These are phyloP conservation scores for Solanum lycopersicoides DNA, from an alignment of 257 asterid species.

Conservation along the genomic window DNA sequence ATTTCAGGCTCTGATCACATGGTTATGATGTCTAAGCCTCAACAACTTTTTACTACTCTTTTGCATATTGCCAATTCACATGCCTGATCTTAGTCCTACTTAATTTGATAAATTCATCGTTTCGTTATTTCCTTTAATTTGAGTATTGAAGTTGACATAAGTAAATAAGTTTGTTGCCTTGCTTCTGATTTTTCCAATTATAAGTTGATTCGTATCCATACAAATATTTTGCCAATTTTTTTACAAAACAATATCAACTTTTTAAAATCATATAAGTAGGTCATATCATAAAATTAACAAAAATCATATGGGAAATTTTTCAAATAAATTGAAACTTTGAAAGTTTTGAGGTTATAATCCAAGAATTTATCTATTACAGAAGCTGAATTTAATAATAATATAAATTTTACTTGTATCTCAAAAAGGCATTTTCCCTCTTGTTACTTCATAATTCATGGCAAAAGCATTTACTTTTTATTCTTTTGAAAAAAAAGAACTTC, in stretches of 20 bases:
- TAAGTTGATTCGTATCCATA: neutral
- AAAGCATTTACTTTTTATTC: too few species aligned
- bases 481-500: too few species aligned
- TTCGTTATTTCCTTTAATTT: neutral
- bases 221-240: too few species aligned
- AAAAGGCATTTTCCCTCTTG: too few species aligned
- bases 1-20: constrained; percentile 22
- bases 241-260: neutral
- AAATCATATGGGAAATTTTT: neutral
- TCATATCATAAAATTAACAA: neutral
- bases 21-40: constrained; percentile 27
- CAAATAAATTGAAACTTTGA: neutral
- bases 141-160: neutral
- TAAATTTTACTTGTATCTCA: too few species aligned
- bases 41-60: constrained; percentile 6
- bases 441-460: too few species aligned
- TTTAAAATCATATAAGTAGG: neutral
- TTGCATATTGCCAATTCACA: neutral
- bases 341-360: neutral
- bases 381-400: too few species aligned
- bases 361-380: too few species aligned
- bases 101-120: too few species aligned
- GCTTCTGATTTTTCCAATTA: neutral
- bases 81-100: neutral
- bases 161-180: neutral